These are phyloP conservation scores for Alternaria consortialis DNA, from an alignment of 2,329 filamentous ascomycete genomes.

Conservation along the genomic window DNA sequence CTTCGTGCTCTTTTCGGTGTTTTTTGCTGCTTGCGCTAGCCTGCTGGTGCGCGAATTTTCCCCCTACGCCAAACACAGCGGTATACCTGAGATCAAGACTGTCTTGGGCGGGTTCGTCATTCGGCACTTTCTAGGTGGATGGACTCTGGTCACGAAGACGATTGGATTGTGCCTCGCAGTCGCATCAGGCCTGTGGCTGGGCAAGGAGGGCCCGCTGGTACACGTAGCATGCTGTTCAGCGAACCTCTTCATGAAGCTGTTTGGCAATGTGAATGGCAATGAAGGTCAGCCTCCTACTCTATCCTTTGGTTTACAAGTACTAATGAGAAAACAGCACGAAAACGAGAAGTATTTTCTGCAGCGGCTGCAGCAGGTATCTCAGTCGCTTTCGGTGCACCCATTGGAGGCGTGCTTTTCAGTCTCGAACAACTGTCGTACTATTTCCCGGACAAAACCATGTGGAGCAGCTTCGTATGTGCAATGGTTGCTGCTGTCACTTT, in stretches of 20 bases:
- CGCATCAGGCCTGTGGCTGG: constrained; percentile 93
- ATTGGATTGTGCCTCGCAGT: constrained; percentile 89
- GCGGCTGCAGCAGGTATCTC: constrained; percentile 92
- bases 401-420: constrained; percentile 93
- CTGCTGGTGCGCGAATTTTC: constrained; percentile 85
- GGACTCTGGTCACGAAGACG: constrained; percentile 91
- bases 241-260: constrained; percentile 91
- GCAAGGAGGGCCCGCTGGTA: constrained; percentile 93
- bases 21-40: constrained; percentile 80
- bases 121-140: constrained; percentile 81
- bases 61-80: constrained; percentile 89
- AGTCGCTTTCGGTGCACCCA: constrained; percentile 91
- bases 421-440: constrained; percentile 97
- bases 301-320: not conserved
- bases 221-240: constrained; percentile 97
- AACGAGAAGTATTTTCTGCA: constrained; percentile 90
- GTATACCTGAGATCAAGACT: constrained; percentile 98
- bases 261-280: constrained; percentile 80
- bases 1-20: constrained; percentile 82
- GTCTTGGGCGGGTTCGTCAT: constrained; percentile 95
- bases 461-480: constrained; percentile 98
- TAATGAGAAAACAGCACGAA: constrained; percentile 70
- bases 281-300: constrained; percentile 68
- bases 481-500: constrained; percentile 97
- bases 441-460: constrained; percentile 99